Percentiles rank a stretch among this genome's conserved stretches.
These are phyloP conservation scores for Suillus fuscotomentosus DNA, from an alignment of 768 basidiomycete species.

Conservation along the genomic window DNA sequence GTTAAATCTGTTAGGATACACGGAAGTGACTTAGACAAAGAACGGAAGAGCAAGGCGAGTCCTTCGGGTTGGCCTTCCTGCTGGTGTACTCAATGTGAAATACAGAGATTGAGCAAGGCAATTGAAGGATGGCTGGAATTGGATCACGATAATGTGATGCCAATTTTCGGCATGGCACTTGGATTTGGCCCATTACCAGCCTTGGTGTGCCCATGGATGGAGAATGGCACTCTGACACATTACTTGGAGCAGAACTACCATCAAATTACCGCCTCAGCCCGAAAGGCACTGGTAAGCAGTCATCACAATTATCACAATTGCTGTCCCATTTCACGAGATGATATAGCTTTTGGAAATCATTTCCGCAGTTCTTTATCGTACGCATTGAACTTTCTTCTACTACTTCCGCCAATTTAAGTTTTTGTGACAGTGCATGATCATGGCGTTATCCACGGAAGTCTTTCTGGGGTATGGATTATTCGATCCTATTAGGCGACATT, in stretches of 20 bases:
- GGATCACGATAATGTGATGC: conserved; percentile 20
- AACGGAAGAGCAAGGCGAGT: conserved; percentile 17
- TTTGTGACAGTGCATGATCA: conserved; percentile 5
- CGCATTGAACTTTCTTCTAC: neutral
- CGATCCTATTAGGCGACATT: neutral
- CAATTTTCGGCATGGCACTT: conserved; percentile 15
- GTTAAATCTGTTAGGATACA: conserved; percentile 23
- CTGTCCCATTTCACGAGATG: neutral
- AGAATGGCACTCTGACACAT: conserved; percentile 22
- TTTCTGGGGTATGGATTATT: conserved; percentile 12
- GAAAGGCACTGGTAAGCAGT: conserved; percentile 17
- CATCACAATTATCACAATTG: neutral
- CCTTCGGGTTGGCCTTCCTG: neutral
- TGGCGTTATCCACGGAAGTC: conserved; percentile 7
- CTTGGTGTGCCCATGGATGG: conserved; percentile 25
- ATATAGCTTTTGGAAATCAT: conserved; percentile 5
- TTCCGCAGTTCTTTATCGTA: conserved; percentile 9
- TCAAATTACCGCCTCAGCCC: conserved; percentile 3
- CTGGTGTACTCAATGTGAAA: neutral
- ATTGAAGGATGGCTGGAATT: conserved; percentile 25
- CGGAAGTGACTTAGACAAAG: conserved; percentile 4
- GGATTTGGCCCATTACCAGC: conserved; percentile 22
- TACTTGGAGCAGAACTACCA: conserved; percentile 13
- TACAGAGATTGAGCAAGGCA: conserved; percentile 13
- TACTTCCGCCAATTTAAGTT: neutral